Conservation (phyloP, 164 flowering plant genomes). For the Brasenia schreberi region DNA sequence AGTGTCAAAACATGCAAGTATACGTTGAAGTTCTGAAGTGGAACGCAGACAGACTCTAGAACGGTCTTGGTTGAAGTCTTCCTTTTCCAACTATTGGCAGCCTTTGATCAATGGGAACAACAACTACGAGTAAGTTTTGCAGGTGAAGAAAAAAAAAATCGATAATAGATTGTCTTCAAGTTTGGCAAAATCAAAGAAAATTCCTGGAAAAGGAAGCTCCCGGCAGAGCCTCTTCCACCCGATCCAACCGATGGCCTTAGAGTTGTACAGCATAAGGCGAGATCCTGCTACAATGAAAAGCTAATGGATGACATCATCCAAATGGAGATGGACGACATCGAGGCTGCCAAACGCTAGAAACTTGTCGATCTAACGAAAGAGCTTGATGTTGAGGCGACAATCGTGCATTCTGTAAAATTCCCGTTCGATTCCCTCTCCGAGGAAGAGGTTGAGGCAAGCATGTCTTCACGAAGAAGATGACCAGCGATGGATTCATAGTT, state of each 20-base stretch:
- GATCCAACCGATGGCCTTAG: conserved; percentile 19
- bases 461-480: conserved; percentile 62
- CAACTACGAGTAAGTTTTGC: too few relatives aligned
- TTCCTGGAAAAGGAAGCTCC: background rate
- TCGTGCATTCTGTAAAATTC: conserved; percentile 81
- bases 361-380: conserved; percentile 45
- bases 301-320: conserved; percentile 23
- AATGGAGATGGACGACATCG: conserved; percentile 27
- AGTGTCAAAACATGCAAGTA: too few relatives aligned
- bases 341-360: conserved; percentile 33
- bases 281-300: conserved; percentile 22
- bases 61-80: too few relatives aligned
- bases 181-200: too few relatives aligned
- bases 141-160: too few relatives aligned
- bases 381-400: conserved; percentile 65
- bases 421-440: conserved; percentile 81
- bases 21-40: too few relatives aligned
- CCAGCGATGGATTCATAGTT: conserved; percentile 45
- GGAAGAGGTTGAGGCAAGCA: conserved; percentile 96
- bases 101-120: too few relatives aligned
- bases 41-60: too few relatives aligned
- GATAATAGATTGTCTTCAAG: too few relatives aligned
- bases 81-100: too few relatives aligned
- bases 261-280: conserved; percentile 28
- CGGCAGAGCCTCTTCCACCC: background rate